Evolutionary conservation across 2,329 filamentous ascomycete species (phyloP), one percentile per base, ranked within the genome.

Genomic region (Neofusicoccum cordaticola): DNA sequence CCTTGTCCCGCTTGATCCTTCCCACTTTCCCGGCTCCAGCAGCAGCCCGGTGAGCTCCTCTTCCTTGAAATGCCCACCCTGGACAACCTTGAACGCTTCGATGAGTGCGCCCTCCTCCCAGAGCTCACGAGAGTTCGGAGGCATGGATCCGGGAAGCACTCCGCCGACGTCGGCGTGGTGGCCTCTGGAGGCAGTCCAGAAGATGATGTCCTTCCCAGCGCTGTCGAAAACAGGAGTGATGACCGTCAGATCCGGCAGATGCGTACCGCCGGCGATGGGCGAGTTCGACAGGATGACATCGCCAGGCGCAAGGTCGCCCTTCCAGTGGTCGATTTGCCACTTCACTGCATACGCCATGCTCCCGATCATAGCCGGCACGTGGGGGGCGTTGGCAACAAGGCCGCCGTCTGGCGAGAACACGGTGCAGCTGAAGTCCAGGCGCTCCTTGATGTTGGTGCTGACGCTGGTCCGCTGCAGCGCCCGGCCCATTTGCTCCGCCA

Each of bases 401-500:
- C 73, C 72, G 19, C 78, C 79, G 4, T 75, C 70, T 0, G 79
- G 76, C 0, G 76, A 77, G 66, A 81, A 81, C 15, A 81, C 71
- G 8, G 79, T 79, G 34, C 79, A 81, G 0, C 77, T 79, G 64
- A 79, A 81, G 69, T 81, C 79, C 1, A 81, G 71, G 3, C 79
- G 73, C 63, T 81, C 79, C 62, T 78, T 79, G 66, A 81, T 80
- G 52, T 79, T 81, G 9, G 81, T 83, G 0, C 82, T 84, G 9
- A 86, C 83, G 0, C 80, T 81, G 0, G 84, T 86, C 68, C 84
- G 82, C 60, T 86, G 83, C 15, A 86, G 73, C 0, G 84, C 84
- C 4, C 81, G 81, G 39, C 84, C 84, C 84, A 86, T 86, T 66
- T 86, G 84, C 66, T 86, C 84, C 0, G 84, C 84, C 19, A 86